Evolutionary conservation across 2,329 filamentous ascomycete species (phyloP).

Genomic region (Pleomassaria siparia): DNA sequence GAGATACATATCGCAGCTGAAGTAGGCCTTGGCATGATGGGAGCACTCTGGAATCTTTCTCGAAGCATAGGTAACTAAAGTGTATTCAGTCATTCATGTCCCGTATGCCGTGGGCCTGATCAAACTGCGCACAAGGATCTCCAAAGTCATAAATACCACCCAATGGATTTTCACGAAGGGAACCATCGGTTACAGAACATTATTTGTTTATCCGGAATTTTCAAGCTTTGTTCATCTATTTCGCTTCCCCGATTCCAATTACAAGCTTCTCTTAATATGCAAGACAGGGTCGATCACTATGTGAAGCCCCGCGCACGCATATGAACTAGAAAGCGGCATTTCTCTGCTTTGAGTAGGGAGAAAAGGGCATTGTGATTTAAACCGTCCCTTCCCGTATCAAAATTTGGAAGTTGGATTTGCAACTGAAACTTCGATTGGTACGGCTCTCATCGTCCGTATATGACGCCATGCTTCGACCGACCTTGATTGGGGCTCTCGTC

Average conservation of each 20-base stretch:
- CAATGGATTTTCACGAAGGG: neutral
- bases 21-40: no score
- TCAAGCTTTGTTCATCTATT: conserved; percentile 1
- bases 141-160: no score
- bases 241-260: conserved; percentile 18
- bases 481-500: conserved; percentile 1
- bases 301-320: conserved; percentile 11
- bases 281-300: conserved; percentile 9
- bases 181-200: neutral
- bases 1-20: no score
- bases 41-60: no score
- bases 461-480: neutral
- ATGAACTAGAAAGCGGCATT: conserved; percentile 4
- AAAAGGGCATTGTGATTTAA: no score
- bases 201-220: neutral
- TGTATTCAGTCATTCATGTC: no score
- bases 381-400: neutral
- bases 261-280: conserved; percentile 19
- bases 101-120: no score
- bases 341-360: neutral
- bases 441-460: no score
- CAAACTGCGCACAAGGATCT: no score
- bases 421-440: no score
- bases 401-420: neutral
- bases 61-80: no score